Evolutionary conservation across 176 grass and related monocot species (phyloP).

Genomic region (Hsuehochloa calcarea): DNA sequence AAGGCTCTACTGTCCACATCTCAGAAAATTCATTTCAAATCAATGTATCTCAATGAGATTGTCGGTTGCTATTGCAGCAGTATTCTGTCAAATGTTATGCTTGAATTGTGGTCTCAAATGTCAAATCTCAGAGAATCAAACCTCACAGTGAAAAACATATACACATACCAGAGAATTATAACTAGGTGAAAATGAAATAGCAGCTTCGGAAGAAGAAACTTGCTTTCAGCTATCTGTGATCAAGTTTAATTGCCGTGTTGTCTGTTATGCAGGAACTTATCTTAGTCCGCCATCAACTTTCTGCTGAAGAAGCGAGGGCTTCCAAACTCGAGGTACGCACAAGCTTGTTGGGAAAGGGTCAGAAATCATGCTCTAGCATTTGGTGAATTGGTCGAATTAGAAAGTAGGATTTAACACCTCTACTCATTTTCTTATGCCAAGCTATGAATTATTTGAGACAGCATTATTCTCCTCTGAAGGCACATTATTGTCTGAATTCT

Average conservation of each 20-base stretch:
- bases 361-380: constrained; percentile 21
- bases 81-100: not conserved
- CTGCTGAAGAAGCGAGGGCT: constrained; percentile 61
- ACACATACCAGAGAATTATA: not conserved
- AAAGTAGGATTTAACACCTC: not conserved
- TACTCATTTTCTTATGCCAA: not conserved
- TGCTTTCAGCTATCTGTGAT: not conserved
- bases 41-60: not conserved
- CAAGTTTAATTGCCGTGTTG: not conserved
- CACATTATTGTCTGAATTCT: not conserved
- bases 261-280: constrained; percentile 70
- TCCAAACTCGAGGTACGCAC: constrained; percentile 81
- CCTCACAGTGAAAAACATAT: not conserved
- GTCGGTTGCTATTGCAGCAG: not conserved
- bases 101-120: not conserved
- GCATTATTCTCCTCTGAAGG: not conserved
- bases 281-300: constrained; percentile 59
- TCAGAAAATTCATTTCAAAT: constrained; percentile 24
- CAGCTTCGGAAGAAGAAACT: constrained; percentile 9
- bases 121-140: not conserved
- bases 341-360: not conserved
- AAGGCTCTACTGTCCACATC: not conserved
- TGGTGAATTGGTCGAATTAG: not conserved
- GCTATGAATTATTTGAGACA: not conserved
- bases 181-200: not conserved